Base-by-base conservation (phyloP, 805 yeast genomes). In the Priceomyces castillae region DNA sequence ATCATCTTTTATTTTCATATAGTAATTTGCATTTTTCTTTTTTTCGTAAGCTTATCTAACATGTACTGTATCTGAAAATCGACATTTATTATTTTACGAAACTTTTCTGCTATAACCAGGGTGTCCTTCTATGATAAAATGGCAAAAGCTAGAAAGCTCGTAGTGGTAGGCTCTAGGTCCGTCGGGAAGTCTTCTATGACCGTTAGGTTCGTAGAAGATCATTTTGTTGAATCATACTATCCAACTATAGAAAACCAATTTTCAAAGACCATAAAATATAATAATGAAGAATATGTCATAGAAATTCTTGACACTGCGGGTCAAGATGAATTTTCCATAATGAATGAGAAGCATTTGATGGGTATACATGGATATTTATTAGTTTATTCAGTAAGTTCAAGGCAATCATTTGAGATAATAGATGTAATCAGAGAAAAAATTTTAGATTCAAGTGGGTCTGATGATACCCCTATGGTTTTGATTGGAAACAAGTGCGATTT, bases 291-390 rank as follows among this genome's bases (percentile, higher is more conserved):
- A 42, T 90, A 85, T 59, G 82, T 82, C 41, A 79, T 90, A 19
- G 96, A 89, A 61, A 86, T 90, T 42, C 69, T 89, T 47, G 97
- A 90, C 58, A 90, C 97, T 0, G 96, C 96, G 0, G 97, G 97
- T 6, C 95, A 88, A 68, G 96, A 89, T 63, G 96, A 89, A 68
- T 86, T 83, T 59, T 78, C 88, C 39, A 80, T 86, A 50, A 77
- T 90, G 64, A 86, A 81, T 54, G 88, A 86, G 62, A 85, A 86
- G 53, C 83, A 86, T 43, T 67, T 87, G 39, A 83, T 85, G 37
- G 94, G 90, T 14, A 81, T 86, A 26, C 94, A 87, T 56, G 97
- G 96, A 1, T 86, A 86, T 58, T 69, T 90, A 35, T 65, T 90
- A 34, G 86, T 88, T 36, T 90, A 87, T 65, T 84, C 92, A 39